phyloP scores from a whole-genome alignment of 129 eudicot species.

The Saussurea involucrata region DNA sequence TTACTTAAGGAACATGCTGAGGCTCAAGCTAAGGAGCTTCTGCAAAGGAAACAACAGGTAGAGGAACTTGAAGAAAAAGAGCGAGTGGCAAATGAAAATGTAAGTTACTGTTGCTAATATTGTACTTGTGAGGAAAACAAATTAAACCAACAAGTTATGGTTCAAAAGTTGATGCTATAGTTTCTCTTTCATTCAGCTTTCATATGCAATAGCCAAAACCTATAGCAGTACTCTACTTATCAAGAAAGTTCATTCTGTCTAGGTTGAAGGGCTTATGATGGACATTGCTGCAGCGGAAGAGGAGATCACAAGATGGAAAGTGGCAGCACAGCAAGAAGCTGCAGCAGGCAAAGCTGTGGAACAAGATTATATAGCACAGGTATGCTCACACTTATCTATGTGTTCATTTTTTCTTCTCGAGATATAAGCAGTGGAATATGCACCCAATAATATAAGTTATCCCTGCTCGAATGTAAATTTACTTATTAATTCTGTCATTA shows the following conservation, averaged over 20 bases:
- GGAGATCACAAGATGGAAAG: slow-evolving; percentile 91
- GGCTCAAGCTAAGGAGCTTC: slow-evolving; percentile 73
- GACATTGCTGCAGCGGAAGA: slow-evolving; percentile 97
- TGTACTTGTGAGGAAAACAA: background rate
- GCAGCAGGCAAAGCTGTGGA: slow-evolving; percentile 93
- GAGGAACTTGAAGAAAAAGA: slow-evolving; percentile 93
- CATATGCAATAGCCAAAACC: background rate
- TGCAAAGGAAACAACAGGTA: slow-evolving; percentile 54
- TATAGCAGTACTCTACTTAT: background rate
- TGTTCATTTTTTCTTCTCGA: background rate
- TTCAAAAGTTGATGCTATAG: background rate
- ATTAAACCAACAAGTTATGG: background rate
- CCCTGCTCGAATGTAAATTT: background rate
- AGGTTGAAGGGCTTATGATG: slow-evolving; percentile 99
- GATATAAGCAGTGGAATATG: background rate
- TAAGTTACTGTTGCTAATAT: slow-evolving; percentile 16
- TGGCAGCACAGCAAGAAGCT: slow-evolving; percentile 98
- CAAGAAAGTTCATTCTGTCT: background rate
- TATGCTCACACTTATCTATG: slow-evolving; percentile 21
- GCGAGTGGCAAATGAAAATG: slow-evolving; percentile 88
- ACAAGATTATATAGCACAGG: slow-evolving; percentile 77
- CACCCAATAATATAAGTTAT: background rate
- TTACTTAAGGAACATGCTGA: slow-evolving; percentile 66
- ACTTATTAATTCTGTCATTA: background rate
- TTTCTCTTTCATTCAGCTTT: slow-evolving; percentile 5